Evolutionary conservation across 164 flowering plant species (phyloP).

Genomic region (Vitis riparia): DNA sequence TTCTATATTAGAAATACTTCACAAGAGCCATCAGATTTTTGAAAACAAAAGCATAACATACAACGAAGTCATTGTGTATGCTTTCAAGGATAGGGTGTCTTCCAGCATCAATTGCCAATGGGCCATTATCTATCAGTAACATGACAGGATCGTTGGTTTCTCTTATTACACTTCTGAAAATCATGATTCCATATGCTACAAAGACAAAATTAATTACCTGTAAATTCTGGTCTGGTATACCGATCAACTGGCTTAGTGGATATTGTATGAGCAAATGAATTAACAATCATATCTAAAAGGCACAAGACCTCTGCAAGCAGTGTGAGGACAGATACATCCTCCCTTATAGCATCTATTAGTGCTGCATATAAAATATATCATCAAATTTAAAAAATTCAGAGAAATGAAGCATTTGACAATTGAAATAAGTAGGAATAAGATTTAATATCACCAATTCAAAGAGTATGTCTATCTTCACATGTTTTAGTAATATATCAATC

Average conservation of each 20-base stretch:
- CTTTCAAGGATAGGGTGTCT: constrained; percentile 93
- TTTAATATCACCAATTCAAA: neutral
- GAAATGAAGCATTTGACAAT: neutral
- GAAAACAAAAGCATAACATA: constrained; percentile 32
- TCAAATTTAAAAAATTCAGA: neutral
- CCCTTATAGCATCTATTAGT: constrained; percentile 69
- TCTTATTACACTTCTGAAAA: neutral
- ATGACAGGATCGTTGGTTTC: constrained; percentile 13
- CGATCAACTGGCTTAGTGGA: constrained; percentile 90
- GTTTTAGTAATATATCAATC: no score
- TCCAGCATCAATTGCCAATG: constrained; percentile 94
- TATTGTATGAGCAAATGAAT: constrained; percentile 94
- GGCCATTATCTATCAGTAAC: constrained; percentile 68
- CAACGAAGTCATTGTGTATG: constrained; percentile 79
- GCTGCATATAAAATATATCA: constrained; percentile 43
- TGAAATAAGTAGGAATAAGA: neutral
- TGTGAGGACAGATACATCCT: constrained; percentile 83
- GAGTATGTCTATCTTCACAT: no score
- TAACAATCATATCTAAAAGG: constrained; percentile 95
- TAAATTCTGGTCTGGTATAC: constrained; percentile 85
- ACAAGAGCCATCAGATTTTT: neutral
- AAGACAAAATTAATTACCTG: constrained; percentile 43
- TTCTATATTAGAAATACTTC: neutral
- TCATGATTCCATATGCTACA: neutral
- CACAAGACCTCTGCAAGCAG: constrained; percentile 91